phyloP scores from a whole-genome alignment of 140 eudicot genomes.

The Oenanthe javanica region DNA sequence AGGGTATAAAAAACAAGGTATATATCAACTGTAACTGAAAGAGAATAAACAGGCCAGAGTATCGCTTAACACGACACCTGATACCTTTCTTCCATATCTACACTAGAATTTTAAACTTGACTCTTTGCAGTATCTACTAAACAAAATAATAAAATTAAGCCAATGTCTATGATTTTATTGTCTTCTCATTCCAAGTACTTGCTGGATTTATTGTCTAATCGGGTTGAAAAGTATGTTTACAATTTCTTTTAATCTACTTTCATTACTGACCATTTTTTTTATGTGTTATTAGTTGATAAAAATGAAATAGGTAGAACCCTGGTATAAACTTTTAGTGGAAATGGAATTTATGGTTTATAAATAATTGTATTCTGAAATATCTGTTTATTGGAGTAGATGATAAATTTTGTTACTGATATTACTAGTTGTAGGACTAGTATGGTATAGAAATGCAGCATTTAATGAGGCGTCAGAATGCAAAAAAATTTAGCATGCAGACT shows the following conservation, averaged over 20 bases:
- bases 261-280: not conserved
- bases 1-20: too few species aligned
- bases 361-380: not conserved
- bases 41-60: not conserved
- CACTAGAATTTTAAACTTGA: not conserved
- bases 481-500: not conserved
- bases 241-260: not conserved
- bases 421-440: not conserved
- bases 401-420: not conserved
- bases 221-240: conserved; percentile 42
- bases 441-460: not conserved
- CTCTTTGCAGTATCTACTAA: not conserved
- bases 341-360: not conserved
- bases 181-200: conserved; percentile 67
- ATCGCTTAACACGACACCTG: not conserved
- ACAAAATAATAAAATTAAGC: not conserved
- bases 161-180: conserved; percentile 38
- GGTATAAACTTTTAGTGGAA: not conserved
- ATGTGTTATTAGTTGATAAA: not conserved
- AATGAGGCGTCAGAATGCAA: not conserved
- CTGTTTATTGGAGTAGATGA: not conserved
- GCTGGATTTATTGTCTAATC: conserved; percentile 48
- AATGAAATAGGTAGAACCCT: not conserved
- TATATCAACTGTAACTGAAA: not conserved
- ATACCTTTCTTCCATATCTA: not conserved